Percentiles rank a stretch among this genome's conserved stretches.
Evolutionary conservation across 2,329 filamentous ascomycete genomes (phyloP).

Genomic region (Phaeoacremonium minimum): DNA sequence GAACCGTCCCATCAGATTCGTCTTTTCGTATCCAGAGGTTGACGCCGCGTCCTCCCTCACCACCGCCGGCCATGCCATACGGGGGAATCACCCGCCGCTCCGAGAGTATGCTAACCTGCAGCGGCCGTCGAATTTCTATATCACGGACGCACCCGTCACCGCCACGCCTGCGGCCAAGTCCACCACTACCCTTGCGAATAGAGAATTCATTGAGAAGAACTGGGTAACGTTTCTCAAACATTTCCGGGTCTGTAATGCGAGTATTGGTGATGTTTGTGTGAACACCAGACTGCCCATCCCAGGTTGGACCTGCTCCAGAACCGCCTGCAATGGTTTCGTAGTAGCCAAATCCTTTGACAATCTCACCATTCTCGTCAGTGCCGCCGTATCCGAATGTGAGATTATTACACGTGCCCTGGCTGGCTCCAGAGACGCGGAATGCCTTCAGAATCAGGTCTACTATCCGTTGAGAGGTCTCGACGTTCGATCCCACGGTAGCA

Average conservation of each 20-base stretch:
- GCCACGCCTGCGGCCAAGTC: slow-evolving; percentile 17
- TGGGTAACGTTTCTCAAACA: slow-evolving; percentile 25
- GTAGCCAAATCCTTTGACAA: slow-evolving; percentile 22
- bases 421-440: slow-evolving; percentile 69
- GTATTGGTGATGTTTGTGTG: slow-evolving; percentile 20
- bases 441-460: slow-evolving; percentile 75
- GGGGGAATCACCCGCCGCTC: slow-evolving; percentile 25
- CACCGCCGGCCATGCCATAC: slow-evolving; percentile 25
- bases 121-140: slow-evolving; percentile 21
- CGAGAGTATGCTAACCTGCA: slow-evolving; percentile 27
- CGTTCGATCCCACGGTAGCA: slow-evolving; percentile 74
- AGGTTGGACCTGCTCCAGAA: slow-evolving; percentile 19
- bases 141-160: slow-evolving; percentile 25
- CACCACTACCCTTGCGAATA: slow-evolving; percentile 20
- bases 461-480: slow-evolving; percentile 69
- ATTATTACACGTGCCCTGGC: slow-evolving; percentile 74
- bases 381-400: slow-evolving; percentile 74
- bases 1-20: slow-evolving; percentile 1
- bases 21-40: slow-evolving; percentile 23
- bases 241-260: slow-evolving; percentile 19
- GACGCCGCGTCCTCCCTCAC: slow-evolving; percentile 8
- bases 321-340: slow-evolving; percentile 24
- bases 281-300: slow-evolving; percentile 14
- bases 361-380: slow-evolving; percentile 28
- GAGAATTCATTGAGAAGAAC: slow-evolving; percentile 22